phyloP scores from a whole-genome alignment of 2,329 filamentous ascomycete species.

The Arachnopeziza araneosa region DNA sequence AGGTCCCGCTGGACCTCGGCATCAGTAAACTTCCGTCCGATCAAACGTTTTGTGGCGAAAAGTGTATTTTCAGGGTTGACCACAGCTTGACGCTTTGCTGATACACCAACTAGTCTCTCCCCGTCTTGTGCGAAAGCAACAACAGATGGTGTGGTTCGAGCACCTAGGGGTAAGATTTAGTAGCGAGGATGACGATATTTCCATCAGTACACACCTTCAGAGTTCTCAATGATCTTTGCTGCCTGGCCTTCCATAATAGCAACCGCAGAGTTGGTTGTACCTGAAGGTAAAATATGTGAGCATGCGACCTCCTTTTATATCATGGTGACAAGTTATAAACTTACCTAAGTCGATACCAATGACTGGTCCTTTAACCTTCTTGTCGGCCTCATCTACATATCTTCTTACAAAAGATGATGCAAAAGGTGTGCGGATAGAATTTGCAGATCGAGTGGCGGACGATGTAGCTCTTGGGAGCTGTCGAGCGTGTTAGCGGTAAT shows the following conservation, averaged over 20 bases:
- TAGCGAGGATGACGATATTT: neutral
- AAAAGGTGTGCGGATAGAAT: constrained; percentile 63
- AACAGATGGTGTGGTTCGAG: constrained; percentile 86
- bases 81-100: constrained; percentile 95
- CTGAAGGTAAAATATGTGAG: constrained; percentile 34
- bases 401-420: constrained; percentile 71
- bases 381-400: constrained; percentile 66
- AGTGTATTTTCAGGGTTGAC: constrained; percentile 98
- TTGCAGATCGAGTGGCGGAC: constrained; percentile 61
- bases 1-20: constrained; percentile 92
- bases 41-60: constrained; percentile 97
- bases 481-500: constrained; percentile 26
- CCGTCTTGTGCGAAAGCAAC: constrained; percentile 94
- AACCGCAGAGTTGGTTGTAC: constrained; percentile 95
- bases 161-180: constrained; percentile 47
- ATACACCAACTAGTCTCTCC: constrained; percentile 93
- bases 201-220: constrained; percentile 63
- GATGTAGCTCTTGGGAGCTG: constrained; percentile 75
- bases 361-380: constrained; percentile 90
- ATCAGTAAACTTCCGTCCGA: constrained; percentile 95
- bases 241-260: constrained; percentile 96
- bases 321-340: constrained; percentile 28
- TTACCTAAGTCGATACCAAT: constrained; percentile 96
- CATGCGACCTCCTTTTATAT: constrained; percentile 11
- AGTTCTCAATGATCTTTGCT: constrained; percentile 95